A percentile compares a stretch with the other conserved stretches of the same genome.
phyloP scores from a whole-genome alignment of 2,329 filamentous ascomycete genomes.

The Alternaria brassicicola region DNA sequence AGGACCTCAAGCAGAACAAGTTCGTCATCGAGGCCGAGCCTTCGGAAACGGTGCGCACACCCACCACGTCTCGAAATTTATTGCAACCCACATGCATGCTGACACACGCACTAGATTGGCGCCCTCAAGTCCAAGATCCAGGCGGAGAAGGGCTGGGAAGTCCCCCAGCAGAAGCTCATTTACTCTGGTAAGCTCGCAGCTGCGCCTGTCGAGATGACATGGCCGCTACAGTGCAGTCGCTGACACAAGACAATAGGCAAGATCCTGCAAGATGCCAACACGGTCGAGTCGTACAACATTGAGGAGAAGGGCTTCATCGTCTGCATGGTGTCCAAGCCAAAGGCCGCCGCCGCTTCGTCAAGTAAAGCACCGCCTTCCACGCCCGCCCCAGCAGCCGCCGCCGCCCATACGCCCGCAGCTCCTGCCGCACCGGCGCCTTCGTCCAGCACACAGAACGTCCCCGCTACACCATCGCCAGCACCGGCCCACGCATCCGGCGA shows the following conservation, averaged over 20 bases:
- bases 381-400: conserved; percentile 54
- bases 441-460: conserved; percentile 56
- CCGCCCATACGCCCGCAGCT: conserved; percentile 57
- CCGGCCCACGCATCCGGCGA: conserved; percentile 49
- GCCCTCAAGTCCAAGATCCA: conserved; percentile 92
- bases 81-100: conserved; percentile 20
- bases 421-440: conserved; percentile 61
- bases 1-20: conserved; percentile 99
- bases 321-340: conserved; percentile 96
- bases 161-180: conserved; percentile 90
- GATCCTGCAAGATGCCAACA: conserved; percentile 97
- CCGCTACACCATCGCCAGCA: conserved; percentile 58
- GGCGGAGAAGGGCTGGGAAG: conserved; percentile 92
- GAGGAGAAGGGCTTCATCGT: conserved; percentile 99
- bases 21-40: conserved; percentile 96
- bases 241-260: conserved; percentile 69
- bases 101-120: conserved; percentile 67
- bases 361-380: conserved; percentile 63
- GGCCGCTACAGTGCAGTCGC: conserved; percentile 29
- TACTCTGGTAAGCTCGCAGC: conserved; percentile 77
- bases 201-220: conserved; percentile 6
- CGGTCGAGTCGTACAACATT: conserved; percentile 95
- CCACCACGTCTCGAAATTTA: conserved; percentile 21
- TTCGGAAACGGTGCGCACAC: conserved; percentile 75
- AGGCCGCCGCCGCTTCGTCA: conserved; percentile 62